Conservation (phyloP, 2,329 filamentous ascomycete species). For the Xylaria sp. region DNA sequence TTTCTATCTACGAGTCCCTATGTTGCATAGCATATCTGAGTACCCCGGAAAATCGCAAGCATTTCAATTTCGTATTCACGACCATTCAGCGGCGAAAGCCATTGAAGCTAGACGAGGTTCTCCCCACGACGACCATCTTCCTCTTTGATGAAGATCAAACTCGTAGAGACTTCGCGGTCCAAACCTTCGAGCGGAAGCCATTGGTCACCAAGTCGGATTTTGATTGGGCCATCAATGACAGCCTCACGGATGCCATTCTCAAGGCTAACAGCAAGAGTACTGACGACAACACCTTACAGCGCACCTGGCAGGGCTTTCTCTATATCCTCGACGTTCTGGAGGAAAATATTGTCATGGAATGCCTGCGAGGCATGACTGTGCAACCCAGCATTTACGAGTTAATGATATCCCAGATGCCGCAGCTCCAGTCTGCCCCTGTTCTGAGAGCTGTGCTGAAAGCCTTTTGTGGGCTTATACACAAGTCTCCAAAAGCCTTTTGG, state of each 20-base stretch:
- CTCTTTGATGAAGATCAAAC: constrained; percentile 74
- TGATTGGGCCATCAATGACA: constrained; percentile 83
- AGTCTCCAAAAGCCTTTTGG: constrained; percentile 84
- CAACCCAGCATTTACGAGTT: constrained; percentile 73
- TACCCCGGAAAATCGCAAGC: constrained; percentile 53
- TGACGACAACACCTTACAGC: constrained; percentile 58
- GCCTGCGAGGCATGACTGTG: constrained; percentile 78
- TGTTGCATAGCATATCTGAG: constrained; percentile 81
- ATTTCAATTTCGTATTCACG: constrained; percentile 84
- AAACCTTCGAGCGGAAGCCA: constrained; percentile 69
- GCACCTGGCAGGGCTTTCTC: constrained; percentile 80
- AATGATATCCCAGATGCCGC: constrained; percentile 60
- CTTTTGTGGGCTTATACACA: constrained; percentile 73
- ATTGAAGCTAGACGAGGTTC: constrained; percentile 74
- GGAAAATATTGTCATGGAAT: constrained; percentile 75
- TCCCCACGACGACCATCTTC: constrained; percentile 85
- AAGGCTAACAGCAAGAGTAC: constrained; percentile 59
- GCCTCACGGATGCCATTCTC: constrained; percentile 70
- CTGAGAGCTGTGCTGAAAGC: constrained; percentile 73
- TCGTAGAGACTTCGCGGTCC: constrained; percentile 70
- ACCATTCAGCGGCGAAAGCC: constrained; percentile 78
- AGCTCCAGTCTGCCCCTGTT: constrained; percentile 58
- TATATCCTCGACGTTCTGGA: constrained; percentile 76
- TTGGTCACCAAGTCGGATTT: constrained; percentile 75
- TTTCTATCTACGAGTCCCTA: constrained; percentile 85